Evolutionary conservation across 1,284 basidiomycete genomes (phyloP), one percentile per base, ranked within the genome.

Genomic region (Malassezia cuniculi): DNA sequence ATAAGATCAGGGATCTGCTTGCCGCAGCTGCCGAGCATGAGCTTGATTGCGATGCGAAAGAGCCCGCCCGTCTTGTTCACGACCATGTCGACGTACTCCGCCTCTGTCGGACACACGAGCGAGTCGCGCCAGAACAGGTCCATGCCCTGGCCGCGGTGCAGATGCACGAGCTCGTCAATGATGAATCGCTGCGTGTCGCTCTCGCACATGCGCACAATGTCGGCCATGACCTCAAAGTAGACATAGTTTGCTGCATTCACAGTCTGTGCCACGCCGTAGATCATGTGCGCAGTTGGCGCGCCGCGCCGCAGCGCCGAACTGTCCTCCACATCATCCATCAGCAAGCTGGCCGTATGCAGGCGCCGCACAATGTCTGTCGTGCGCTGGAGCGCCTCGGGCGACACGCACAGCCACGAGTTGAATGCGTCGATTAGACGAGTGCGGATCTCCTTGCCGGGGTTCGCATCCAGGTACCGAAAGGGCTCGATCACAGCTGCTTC

Each of bases 321-420:
- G 60, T 99, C 93, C 69, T 99, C 86, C 26, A 99, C 90, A 65
- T 99, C 93, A 66, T 97, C 93, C 58, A 99, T 79, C 52, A 99
- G 75, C 26, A 99, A 72, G 61, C 84, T 90, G 2, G 87, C 85
- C 34, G 80, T 86, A 57, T 99, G 93, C 24, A 99, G 74, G 84
- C 90, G 94, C 50, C 78, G 79, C 18, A 97, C 82, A 27, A 97
- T 77, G 42, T 73, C 74, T 3, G 79, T 75, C 48, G 97, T 85
- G 28, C 81, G 71, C 17, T 69, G 69, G 8, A 94, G 75, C 61
- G 82, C 80, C 7, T 39, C 37, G 19, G 71, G 60, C 0, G 83
- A 81, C 1, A 97, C 86, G 1, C 79, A 68, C 11, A 97, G 75
- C 93, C 93, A 99, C 1, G 71, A 42, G 56, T 97, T 90, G 76